Base-by-base conservation (phyloP, 352 stramenopile genomes). In the Hyaloperonospora brassicae region DNA sequence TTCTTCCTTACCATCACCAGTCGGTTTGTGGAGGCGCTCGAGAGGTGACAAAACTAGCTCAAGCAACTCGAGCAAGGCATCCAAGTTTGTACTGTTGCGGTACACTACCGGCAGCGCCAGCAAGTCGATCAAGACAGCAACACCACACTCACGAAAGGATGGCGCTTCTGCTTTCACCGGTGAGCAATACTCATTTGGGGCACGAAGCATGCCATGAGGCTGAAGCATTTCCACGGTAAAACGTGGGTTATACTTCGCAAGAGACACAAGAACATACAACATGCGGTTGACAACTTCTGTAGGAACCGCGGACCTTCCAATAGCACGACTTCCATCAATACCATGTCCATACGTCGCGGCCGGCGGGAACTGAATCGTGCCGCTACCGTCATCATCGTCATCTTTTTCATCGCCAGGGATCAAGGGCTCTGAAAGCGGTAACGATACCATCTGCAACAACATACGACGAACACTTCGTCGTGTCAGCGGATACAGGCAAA, bases 31-130 rank as follows among this genome's bases (percentile, higher is more conserved):
- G 4, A 98, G 49, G 10, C 91, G 73, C 24, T 87, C 85, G 11
- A 98, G 68, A 31, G 93, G 93, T 5, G 84, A 77, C 10, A 97
- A 66, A 40, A 97, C 70, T 44, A 86, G 57, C 64, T 98, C 93
- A 9, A 98, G 65, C 9, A 98, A 61, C 58, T 93, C 81, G 1
- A 98, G 70, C 30, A 98, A 66, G 36, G 95, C 84, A 55, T 98
- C 93, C 23, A 98, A 68, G 55, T 95, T 96, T 13, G 82, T 84
- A n/a, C 79, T 76, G 45, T 89, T 98, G 40, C 89, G 80, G 36
- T 72, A 82, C 38, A 97, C 89, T 36, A 87, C 66, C 10, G 87
- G 70, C 22, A 87, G 73, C 13, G 79, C 64, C 34, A 98, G 58
- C 35, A 98, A 73, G 61, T 97, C 91, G 7, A 98, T 68, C 10